These are phyloP conservation scores for Sporothrix pallida DNA, from an alignment of 2,329 filamentous ascomycete genomes.

Conservation along the genomic window DNA sequence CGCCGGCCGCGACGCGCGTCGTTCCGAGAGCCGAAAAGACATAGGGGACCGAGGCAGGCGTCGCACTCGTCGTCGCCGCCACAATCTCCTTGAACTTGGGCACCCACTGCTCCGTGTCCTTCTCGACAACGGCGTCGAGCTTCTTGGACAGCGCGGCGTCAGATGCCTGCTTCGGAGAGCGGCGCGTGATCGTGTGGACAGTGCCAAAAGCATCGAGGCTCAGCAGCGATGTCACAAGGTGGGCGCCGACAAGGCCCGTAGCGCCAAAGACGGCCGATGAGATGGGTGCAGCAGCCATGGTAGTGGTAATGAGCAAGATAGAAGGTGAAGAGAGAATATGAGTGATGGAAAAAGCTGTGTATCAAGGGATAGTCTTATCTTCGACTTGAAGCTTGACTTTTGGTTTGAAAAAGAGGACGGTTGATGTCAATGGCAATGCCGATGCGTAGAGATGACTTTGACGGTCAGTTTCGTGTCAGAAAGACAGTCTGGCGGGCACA, in stretches of 20 bases:
- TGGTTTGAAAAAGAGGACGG: not conserved
- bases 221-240: conserved; percentile 74
- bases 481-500: not conserved
- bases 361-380: not conserved
- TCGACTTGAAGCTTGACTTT: not conserved
- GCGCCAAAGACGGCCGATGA: conserved; percentile 61
- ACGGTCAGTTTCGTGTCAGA: too few species aligned
- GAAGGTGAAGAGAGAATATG: not conserved
- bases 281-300: conserved; percentile 31
- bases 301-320: not conserved
- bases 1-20: conserved; percentile 75
- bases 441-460: not conserved
- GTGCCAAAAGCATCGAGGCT: conserved; percentile 56
- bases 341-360: not conserved
- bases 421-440: not conserved
- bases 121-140: conserved; percentile 68
- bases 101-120: conserved; percentile 74
- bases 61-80: not conserved
- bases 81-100: conserved; percentile 59
- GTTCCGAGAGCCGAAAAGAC: conserved; percentile 83
- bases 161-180: conserved; percentile 60
- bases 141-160: conserved; percentile 65
- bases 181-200: conserved; percentile 70
- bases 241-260: conserved; percentile 72
- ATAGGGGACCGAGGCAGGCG: conserved; percentile 66